These are phyloP conservation scores for Brassica hybrid DNA, from an alignment of 441 rosid species.

Conservation along the genomic window DNA sequence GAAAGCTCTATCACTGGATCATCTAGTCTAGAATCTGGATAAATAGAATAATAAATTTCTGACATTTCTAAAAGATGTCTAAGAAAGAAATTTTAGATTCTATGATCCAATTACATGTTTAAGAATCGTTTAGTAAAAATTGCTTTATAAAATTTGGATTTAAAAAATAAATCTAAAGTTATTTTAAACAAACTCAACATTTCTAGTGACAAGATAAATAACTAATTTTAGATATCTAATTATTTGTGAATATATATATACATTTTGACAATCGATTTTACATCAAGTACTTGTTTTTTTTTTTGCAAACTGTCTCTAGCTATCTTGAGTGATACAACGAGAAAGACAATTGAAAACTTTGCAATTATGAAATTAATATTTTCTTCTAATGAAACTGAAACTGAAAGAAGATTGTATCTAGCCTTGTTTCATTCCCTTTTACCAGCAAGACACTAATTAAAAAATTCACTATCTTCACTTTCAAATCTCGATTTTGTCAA, in stretches of 20 bases:
- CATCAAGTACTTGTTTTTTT: too few species aligned
- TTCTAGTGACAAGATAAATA: too few species aligned
- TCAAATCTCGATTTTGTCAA: neutral
- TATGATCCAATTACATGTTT: too few species aligned
- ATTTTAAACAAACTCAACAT: too few species aligned
- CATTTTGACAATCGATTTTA: too few species aligned
- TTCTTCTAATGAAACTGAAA: neutral
- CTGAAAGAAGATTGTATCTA: neutral
- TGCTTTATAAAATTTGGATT: neutral
- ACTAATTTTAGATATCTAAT: too few species aligned
- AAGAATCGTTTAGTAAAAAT: neutral
- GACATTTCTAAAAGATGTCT: too few species aligned
- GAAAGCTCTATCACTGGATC: constrained; percentile 41
- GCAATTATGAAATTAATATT: neutral
- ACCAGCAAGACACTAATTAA: neutral
- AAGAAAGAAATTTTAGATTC: too few species aligned
- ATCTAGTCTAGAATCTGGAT: constrained; percentile 4
- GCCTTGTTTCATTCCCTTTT: neutral
- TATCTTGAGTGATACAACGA: too few species aligned
- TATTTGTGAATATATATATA: too few species aligned
- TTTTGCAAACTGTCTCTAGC: too few species aligned
- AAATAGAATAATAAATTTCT: too few species aligned
- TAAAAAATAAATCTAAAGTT: neutral
- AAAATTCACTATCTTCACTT: neutral
- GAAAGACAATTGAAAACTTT: neutral